Conservation (phyloP, 352 stramenopile genomes). For the Nothophytophthora sp. region DNA sequence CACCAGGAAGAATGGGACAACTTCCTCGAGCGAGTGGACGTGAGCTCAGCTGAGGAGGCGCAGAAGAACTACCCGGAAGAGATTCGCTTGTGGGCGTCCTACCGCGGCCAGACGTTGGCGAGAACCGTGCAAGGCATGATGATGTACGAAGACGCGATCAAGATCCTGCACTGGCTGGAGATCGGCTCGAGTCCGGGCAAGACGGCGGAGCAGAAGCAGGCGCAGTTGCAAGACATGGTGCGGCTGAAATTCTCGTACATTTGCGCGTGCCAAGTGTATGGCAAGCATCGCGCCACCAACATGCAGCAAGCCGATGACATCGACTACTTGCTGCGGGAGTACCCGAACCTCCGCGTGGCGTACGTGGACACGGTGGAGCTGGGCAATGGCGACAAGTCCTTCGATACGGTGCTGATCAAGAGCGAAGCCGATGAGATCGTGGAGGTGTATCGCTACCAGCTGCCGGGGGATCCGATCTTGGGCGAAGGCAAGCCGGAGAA, state of each 20-base stretch:
- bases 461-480: slow-evolving; percentile 80
- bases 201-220: slow-evolving; percentile 74
- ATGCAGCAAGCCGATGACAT: slow-evolving; percentile 80
- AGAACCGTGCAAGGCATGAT: slow-evolving; percentile 87
- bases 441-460: slow-evolving; percentile 80
- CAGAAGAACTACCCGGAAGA: slow-evolving; percentile 72
- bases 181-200: slow-evolving; percentile 73
- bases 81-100: slow-evolving; percentile 82
- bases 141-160: slow-evolving; percentile 88
- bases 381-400: slow-evolving; percentile 40
- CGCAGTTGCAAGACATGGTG: slow-evolving; percentile 82
- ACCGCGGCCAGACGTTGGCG: slow-evolving; percentile 77
- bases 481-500: slow-evolving; percentile 87
- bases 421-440: slow-evolving; percentile 71
- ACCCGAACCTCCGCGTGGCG: slow-evolving; percentile 83
- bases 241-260: slow-evolving; percentile 89
- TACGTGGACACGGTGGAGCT: slow-evolving; percentile 77
- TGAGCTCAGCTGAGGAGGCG: slow-evolving; percentile 69
- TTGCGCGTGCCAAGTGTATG: slow-evolving; percentile 84
- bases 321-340: slow-evolving; percentile 77
- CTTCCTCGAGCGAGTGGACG: slow-evolving; percentile 82
- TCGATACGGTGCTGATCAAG: slow-evolving; percentile 81
- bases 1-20: slow-evolving; percentile 87
- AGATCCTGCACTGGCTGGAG: slow-evolving; percentile 86
- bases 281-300: slow-evolving; percentile 65